Conservation (phyloP, 1,284 basidiomycete genomes). For the Fomitopsis pinicola region DNA sequence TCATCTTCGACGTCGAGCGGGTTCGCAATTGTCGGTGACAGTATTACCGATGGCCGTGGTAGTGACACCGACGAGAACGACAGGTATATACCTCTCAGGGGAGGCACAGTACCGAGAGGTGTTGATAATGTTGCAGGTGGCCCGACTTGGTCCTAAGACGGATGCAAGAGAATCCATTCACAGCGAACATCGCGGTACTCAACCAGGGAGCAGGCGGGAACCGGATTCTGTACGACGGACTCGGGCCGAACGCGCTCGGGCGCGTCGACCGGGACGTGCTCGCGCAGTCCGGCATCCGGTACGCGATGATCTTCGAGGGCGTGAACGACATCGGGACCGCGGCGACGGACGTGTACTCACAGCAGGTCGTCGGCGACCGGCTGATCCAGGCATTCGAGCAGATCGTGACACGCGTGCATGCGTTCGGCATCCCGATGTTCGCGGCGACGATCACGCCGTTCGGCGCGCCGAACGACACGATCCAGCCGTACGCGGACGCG, state of each 20-base stretch:
- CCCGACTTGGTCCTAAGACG: conserved; percentile 42
- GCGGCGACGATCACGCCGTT: conserved; percentile 50
- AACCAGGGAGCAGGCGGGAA: conserved; percentile 52
- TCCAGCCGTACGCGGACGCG: conserved; percentile 36
- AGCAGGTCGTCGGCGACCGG: conserved; percentile 34
- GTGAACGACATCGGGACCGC: conserved; percentile 49
- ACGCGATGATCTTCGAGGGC: conserved; percentile 49
- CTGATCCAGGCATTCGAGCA: conserved; percentile 43
- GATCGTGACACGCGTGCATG: conserved; percentile 38
- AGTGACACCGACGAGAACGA: conserved; percentile 33
- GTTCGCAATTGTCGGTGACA: conserved; percentile 45
- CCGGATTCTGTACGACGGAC: conserved; percentile 43
- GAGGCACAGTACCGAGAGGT: too few species aligned
- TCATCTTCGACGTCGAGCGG: conserved; percentile 26
- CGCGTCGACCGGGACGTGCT: conserved; percentile 49
- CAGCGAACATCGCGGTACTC: conserved; percentile 34
- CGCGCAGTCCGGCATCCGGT: conserved; percentile 38
- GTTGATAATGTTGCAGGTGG: conserved; percentile 25
- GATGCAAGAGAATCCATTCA: conserved; percentile 33
- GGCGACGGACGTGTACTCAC: conserved; percentile 28
- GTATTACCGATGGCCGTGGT: conserved; percentile 36
- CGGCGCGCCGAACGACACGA: conserved; percentile 29
- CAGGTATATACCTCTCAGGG: conserved; percentile 16
- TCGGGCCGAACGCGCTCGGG: conserved; percentile 42
- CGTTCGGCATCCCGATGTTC: conserved; percentile 39